Base-by-base conservation (phyloP, 306 rosid genomes). In the Trifolium dubium region DNA sequence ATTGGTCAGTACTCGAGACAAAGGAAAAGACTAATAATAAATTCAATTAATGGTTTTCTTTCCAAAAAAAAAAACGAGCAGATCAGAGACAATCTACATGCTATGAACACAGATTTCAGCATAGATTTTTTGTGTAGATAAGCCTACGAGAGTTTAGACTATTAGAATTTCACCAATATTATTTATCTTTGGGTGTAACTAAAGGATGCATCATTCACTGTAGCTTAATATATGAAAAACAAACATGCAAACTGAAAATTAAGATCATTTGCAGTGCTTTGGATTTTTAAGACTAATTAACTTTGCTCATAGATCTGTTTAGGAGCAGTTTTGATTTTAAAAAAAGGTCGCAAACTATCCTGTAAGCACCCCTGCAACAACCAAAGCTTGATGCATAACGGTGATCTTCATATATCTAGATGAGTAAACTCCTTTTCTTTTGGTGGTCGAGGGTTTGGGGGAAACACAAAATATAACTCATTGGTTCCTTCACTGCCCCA, bases 21-120 rank as follows among this genome's bases (percentile, higher is more conserved):
- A 11, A 59, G 39, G 58, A 71, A n/a, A 67, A 71, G 53, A 55
- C 41, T 61, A 15, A 49, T 23, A 37, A 31, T 3, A 50, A n/a
- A 58, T n/a, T 62, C 62, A 66, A 70, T 28, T 35, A 29, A 32
- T 55, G 8, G 35, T 60, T 64, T 46, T 32, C 44, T n/a, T n/a
- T 77, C 10, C 2, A 15, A 5, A n/a, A 62, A 49, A 31, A 43
- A 14, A 40, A n/a, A n/a, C n/a, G 2, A 78, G 10, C 44, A 64
- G 32, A 76, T 54, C 32, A 10, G 34, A 86, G 49, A 86, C 86
- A 75, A 89, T 84, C 67, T 93, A 89, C 55, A 87, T 88, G 86
- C 92, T 84, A 83, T 79, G 64, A 78, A 58, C 35, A 51, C 41
- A 34, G 44, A 50, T 71, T 77, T 71, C 62, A 40, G 18, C 29